Conservation (phyloP, 2,329 filamentous ascomycete species). For the Fusarium torreyae region DNA sequence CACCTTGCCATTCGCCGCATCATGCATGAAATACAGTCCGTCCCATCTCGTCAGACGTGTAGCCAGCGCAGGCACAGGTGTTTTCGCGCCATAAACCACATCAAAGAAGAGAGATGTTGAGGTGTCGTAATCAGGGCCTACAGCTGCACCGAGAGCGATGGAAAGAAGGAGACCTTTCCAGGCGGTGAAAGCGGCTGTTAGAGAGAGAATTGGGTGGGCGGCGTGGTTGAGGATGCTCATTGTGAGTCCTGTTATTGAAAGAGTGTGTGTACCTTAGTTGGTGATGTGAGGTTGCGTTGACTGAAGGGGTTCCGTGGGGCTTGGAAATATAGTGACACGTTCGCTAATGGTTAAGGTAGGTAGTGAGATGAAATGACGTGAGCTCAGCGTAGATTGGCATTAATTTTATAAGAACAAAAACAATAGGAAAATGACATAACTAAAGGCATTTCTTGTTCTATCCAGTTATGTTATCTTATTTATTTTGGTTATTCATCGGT, state of each 20-base stretch:
- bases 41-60: constrained; percentile 83
- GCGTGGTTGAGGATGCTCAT: constrained; percentile 38
- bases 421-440: background rate
- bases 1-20: constrained; percentile 74
- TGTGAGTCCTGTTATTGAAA: background rate
- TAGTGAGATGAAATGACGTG: background rate
- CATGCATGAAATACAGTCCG: constrained; percentile 80
- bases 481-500: too few relatives aligned
- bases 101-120: constrained; percentile 70
- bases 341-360: constrained; percentile 1
- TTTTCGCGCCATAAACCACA: constrained; percentile 51
- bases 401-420: background rate
- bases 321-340: constrained; percentile 29
- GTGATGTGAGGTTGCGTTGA: constrained; percentile 19
- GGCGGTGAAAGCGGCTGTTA: constrained; percentile 62
- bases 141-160: constrained; percentile 66
- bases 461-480: too few relatives aligned
- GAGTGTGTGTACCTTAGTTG: constrained; percentile 15
- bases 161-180: constrained; percentile 80
- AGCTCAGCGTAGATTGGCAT: background rate
- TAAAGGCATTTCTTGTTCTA: background rate
- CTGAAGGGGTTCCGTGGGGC: constrained; percentile 30
- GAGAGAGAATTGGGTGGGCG: constrained; percentile 44
- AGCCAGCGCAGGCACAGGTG: constrained; percentile 63
- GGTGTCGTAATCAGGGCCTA: constrained; percentile 82